These are phyloP conservation scores for Xylaria digitata DNA, from an alignment of 2,329 filamentous ascomycete genomes.

Conservation along the genomic window DNA sequence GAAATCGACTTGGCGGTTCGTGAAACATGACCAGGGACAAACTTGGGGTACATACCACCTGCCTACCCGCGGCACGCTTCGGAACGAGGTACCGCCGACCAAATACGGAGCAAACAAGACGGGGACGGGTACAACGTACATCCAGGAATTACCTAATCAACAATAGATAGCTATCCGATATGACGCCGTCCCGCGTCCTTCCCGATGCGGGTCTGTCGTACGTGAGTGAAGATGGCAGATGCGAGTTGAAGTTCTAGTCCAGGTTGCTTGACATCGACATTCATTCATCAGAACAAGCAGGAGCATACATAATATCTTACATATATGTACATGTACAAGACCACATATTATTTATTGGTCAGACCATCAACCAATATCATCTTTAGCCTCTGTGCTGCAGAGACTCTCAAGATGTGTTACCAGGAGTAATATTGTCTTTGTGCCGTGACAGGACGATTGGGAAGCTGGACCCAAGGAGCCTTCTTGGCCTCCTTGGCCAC, in stretches of 20 bases:
- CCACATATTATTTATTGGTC: not conserved
- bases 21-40: not conserved
- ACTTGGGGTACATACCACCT: not conserved
- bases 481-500: conserved; percentile 78
- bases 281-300: conserved; percentile 13
- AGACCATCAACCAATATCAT: not conserved
- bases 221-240: not conserved
- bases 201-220: not conserved
- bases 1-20: not conserved
- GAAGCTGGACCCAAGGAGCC: conserved; percentile 88
- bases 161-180: not conserved
- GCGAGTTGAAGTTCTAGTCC: not conserved
- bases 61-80: not conserved
- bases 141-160: not conserved
- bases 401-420: conserved; percentile 62
- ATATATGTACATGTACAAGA: conserved; percentile 39
- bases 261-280: not conserved
- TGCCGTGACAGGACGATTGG: conserved; percentile 83
- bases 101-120: not conserved
- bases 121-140: not conserved
- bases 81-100: not conserved
- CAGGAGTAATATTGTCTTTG: conserved; percentile 93
- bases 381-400: not conserved
- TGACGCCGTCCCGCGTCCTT: not conserved
- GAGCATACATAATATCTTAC: conserved; percentile 37